Base-by-base conservation (phyloP, 1,284 basidiomycete genomes). In the Blastosporella zonata region DNA sequence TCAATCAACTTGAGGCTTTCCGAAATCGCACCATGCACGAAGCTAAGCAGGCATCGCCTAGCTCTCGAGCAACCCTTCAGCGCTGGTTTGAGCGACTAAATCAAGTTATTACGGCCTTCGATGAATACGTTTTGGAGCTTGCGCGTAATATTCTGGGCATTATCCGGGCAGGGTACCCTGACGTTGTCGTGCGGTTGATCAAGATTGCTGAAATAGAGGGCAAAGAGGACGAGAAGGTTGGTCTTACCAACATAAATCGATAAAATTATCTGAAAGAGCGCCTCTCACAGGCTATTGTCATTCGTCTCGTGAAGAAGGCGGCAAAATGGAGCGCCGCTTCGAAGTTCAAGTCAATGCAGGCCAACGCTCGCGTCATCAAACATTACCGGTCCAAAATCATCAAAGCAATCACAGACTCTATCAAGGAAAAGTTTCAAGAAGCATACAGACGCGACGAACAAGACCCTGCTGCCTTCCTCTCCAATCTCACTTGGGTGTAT, bases 191-290 rank as follows among this genome's bases (percentile, higher is more conserved):
- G 43, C 89, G 90, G 59, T 69, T 99, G 45, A 72, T 95, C 62
- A 98, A 98, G 73, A 92, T 99, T 50, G 87, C 93, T 31, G 95
- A 99, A 65, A 79, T 93, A 18, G 97, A 99, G 66, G 91, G 89
- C 3, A 81, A 81, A 57, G 92, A 94, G 65, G 97, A 99, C 62
- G 93, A 99, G 69, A 97, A 96, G 77, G 93, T 90, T 15, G n/a
- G 7, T 28, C 34, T 47, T 44, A 3, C 20, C 15, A 15, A 33
- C n/a, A 23, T 21, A 29, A 43, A 41, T 10, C 10, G 18, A 12
- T 22, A 6, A 18, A 13, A 43, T 15, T 8, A 2, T 9, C 40
- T 41, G 33, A 40, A 12, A 10, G 9, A 53, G 23, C 41, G 33
- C 37, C 18, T 52, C 25, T 39, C 34, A 6, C 55, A 94, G 91